Evolutionary conservation across 352 stramenopile species (phyloP).

Genomic region (Globisporangium middletonii): DNA sequence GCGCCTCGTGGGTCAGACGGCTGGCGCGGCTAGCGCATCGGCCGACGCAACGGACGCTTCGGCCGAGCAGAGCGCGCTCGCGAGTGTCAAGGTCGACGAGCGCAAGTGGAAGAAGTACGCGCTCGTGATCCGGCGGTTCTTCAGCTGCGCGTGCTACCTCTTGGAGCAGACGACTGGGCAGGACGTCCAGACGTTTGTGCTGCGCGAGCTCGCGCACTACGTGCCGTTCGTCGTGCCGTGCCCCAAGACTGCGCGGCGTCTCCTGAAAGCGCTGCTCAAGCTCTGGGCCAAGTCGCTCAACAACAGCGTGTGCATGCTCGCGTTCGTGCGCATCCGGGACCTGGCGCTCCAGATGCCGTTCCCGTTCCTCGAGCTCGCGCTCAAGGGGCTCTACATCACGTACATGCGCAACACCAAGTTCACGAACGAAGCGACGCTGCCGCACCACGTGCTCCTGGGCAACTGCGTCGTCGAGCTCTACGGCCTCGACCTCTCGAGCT

Average conservation of each 20-base stretch:
- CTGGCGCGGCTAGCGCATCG: conserved; percentile 12
- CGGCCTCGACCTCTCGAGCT: conserved; percentile 92
- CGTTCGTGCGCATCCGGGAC: conserved; percentile 95
- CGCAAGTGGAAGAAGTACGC: conserved; percentile 77
- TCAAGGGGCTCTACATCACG: conserved; percentile 95
- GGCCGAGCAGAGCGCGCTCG: not conserved
- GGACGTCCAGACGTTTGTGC: conserved; percentile 78
- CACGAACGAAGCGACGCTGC: conserved; percentile 81
- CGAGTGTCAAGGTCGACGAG: conserved; percentile 46
- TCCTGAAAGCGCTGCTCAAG: conserved; percentile 84
- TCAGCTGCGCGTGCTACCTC: conserved; percentile 90
- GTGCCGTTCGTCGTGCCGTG: conserved; percentile 62
- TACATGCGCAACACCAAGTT: conserved; percentile 97
- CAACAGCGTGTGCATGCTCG: conserved; percentile 83
- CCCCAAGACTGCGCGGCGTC: conserved; percentile 49
- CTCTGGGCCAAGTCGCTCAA: conserved; percentile 83
- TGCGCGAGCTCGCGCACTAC: conserved; percentile 77
- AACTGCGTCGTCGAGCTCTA: conserved; percentile 99
- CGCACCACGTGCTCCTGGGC: conserved; percentile 89
- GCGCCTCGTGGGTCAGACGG: conserved; percentile 51
- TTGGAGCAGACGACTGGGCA: conserved; percentile 82
- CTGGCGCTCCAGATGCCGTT: conserved; percentile 93
- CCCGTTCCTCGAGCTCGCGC: conserved; percentile 93
- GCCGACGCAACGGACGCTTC: conserved; percentile 23
- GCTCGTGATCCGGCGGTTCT: conserved; percentile 89